Base-by-base conservation (phyloP, 768 basidiomycete genomes). In the Lentinula guzmanii region DNA sequence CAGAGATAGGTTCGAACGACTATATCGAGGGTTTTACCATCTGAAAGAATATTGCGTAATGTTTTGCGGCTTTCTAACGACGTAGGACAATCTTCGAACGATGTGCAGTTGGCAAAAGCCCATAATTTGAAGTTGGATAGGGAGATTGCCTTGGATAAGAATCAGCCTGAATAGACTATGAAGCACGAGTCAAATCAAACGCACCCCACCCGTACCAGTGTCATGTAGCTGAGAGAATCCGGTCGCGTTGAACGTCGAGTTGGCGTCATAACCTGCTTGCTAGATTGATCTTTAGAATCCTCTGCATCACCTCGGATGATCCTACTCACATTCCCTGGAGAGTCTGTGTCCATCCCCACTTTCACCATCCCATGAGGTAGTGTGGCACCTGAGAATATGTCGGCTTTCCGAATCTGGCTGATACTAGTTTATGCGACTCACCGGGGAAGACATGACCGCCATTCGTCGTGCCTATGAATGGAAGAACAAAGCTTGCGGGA, bases 341-440 rank as follows among this genome's bases (percentile, higher is more conserved):
- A 84, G 65, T 87, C 84, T 0, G 85, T 86, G 65, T 88, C 86
- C 80, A 86, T 82, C 4, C 86, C 86, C 1, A 74, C 79, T 72
- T 88, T 88, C 16, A 82, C 78, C 86, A 87, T 85, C n/a, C 86
- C 86, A 72, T 87, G 85, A 4, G 86, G 86, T 24, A 85, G 66
- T 1, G 84, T 86, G 0, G 84, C 85, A 42, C 86, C 86, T 85
- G 18, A 24, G 52, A 4, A 24, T 28, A 18, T 28, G 48, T 35
- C 31, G 45, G 4, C 13, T 4, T 24, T 24, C 3, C 24, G 21
- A 5, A 5, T 24, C 15, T 34, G 18, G 1, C 24, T 8, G 10
- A 21, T 45, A 35, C 15, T 8, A 34, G 39, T 54, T 39, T 39
- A 18, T 34, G 28, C 33, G 46, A 64, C 73, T 16, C 60, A 83